These are phyloP conservation scores for Marasmius fiardii DNA, from an alignment of 1,284 basidiomycete species.

Conservation along the genomic window DNA sequence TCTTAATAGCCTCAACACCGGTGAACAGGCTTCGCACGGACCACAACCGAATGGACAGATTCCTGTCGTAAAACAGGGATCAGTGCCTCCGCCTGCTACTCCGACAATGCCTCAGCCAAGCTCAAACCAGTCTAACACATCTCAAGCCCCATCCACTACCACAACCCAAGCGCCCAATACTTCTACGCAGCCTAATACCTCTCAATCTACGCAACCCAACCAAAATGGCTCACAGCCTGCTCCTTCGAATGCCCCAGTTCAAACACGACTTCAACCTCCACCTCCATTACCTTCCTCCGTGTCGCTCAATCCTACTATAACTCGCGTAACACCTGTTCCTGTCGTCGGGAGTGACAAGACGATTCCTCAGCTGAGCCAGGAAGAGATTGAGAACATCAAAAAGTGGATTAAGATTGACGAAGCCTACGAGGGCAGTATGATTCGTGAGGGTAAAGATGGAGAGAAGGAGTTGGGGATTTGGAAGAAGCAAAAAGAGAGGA, in stretches of 20 bases:
- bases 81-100: neutral
- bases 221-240: neutral
- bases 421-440: constrained; percentile 37
- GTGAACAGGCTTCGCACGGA: neutral
- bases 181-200: neutral
- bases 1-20: neutral
- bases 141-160: neutral
- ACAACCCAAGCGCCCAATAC: neutral
- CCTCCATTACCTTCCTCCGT: constrained; percentile 32
- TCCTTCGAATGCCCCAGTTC: constrained; percentile 13
- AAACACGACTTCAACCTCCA: constrained; percentile 12
- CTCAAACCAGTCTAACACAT: neutral
- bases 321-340: constrained; percentile 63
- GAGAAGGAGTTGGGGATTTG: constrained; percentile 21
- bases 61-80: neutral
- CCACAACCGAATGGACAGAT: neutral
- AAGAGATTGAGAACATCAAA: constrained; percentile 36
- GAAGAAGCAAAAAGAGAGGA: constrained; percentile 41
- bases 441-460: neutral
- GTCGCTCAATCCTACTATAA: constrained; percentile 58
- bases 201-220: constrained; percentile 11
- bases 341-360: constrained; percentile 45
- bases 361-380: constrained; percentile 50
- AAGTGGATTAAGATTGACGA: constrained; percentile 46
- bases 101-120: neutral